Conservation (phyloP, 805 yeast species). For the Candida tallmaniae region DNA sequence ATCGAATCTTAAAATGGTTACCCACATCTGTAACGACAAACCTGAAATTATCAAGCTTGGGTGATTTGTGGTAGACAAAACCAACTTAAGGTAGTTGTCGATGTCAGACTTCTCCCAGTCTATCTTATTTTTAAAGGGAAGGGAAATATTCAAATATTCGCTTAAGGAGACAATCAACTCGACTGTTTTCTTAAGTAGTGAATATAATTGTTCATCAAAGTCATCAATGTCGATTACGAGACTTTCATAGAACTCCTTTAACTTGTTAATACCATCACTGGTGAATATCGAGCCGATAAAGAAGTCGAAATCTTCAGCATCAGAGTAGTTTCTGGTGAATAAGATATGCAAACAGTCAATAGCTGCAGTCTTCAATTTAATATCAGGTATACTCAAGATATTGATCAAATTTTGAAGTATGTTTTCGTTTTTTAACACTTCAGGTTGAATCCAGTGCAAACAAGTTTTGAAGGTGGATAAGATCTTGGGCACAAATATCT, state of each 20-base stretch:
- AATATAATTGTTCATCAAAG: conserved; percentile 74
- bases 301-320: conserved; percentile 64
- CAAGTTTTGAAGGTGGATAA: conserved; percentile 85
- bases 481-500: conserved; percentile 56
- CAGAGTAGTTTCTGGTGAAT: conserved; percentile 71
- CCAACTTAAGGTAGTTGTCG: conserved; percentile 63
- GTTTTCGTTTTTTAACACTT: conserved; percentile 62
- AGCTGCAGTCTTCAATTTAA: conserved; percentile 72
- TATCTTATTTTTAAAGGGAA: conserved; percentile 32
- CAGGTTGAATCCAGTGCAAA: conserved; percentile 85
- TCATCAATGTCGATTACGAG: conserved; percentile 63
- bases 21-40: conserved; percentile 90
- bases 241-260: conserved; percentile 58
- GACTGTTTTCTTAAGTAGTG: conserved; percentile 81
- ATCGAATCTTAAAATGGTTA: conserved; percentile 78
- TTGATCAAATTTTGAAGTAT: conserved; percentile 59
- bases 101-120: conserved; percentile 58
- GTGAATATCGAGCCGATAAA: conserved; percentile 77
- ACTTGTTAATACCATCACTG: conserved; percentile 65
- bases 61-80: conserved; percentile 75
- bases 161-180: conserved; percentile 89
- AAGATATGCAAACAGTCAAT: conserved; percentile 88
- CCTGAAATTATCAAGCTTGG: conserved; percentile 89
- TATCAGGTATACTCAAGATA: conserved; percentile 55
- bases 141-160: conserved; percentile 60